Evolutionary conservation across 1,139 yeast genomes (phyloP), one percentile per base, ranked within the genome.

Genomic region (Zhuliangozyma parablackwelliae): DNA sequence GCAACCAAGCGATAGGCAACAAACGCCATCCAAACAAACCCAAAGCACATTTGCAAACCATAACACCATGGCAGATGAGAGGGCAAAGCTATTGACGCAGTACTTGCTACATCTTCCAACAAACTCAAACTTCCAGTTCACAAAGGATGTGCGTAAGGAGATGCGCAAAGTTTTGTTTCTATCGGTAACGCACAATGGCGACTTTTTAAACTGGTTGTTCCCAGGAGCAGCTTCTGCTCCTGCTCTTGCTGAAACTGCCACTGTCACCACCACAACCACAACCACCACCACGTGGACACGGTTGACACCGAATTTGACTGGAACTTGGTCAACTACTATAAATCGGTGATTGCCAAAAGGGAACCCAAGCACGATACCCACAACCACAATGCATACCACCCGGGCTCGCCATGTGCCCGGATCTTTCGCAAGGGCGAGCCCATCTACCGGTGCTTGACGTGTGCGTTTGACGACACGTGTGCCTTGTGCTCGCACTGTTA

Each of bases 341-440:
- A 56, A 35, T 35, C 49, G 13, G 36, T 48, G 36, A 23, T 56
- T 41, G 40, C 54, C 39, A 39, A 36, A 12, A 44, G 59, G 40
- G 57, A 53, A 28, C 48, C 54, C 7, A 48, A 47, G 24, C 50
- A 50, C 34, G 49, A 48, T 23, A 48, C 57, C n/a, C 63, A 60
- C 32, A 53, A 51, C 37, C 64, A 60, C 42, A 68, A 66, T 35
- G 75, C 75, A 4, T 64, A 65, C 31, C 95, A 87, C 51, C 74
- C 78, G 10, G 75, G 80, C 28, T 69, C 84, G 56, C 85, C 95
- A 0, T 88, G 96, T 59, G 85, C 89, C 2, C 67, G 84, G 27
- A 79, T 82, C 37, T 84, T 88, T 50, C 69, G 78, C 32, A 77
- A 80, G 37, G 96, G 96, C n/a, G 96, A 88, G 51, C 92, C 95